A percentile compares a stretch with the other conserved stretches of the same genome.
phyloP scores from a whole-genome alignment of 768 basidiomycete genomes.

The Termitomyces sp. region DNA sequence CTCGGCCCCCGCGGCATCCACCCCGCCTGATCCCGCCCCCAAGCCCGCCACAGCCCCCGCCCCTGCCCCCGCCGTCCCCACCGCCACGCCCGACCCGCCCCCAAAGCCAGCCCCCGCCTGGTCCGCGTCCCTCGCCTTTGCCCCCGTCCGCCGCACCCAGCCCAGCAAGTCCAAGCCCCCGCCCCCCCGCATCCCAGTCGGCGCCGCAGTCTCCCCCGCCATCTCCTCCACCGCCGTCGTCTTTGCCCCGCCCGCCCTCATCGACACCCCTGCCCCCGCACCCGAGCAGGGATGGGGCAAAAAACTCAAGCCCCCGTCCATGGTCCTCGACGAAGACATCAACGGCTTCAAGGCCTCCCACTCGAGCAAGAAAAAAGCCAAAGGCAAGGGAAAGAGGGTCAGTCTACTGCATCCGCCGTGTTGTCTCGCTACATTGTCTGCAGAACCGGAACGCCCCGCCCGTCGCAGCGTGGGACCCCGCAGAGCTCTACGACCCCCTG shows the following conservation, averaged over 20 bases:
- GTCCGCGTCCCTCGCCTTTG: slow-evolving; percentile 88
- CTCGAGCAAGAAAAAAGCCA: slow-evolving; percentile 53
- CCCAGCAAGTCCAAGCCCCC: slow-evolving; percentile 54
- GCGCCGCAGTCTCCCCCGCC: slow-evolving; percentile 47
- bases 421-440: slow-evolving; percentile 3
- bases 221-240: slow-evolving; percentile 53
- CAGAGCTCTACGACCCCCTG: slow-evolving; percentile 73
- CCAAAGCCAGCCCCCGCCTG: slow-evolving; percentile 59
- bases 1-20: slow-evolving; percentile 26
- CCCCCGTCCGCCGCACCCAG: slow-evolving; percentile 64
- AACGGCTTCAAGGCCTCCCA: slow-evolving; percentile 70
- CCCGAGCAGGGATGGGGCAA: slow-evolving; percentile 75
- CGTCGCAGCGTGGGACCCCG: slow-evolving; percentile 66
- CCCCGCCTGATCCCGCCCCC: slow-evolving; percentile 14
- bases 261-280: slow-evolving; percentile 28
- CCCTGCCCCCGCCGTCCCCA: slow-evolving; percentile 16
- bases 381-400: slow-evolving; percentile 61
- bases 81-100: slow-evolving; percentile 18
- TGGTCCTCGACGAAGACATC: slow-evolving; percentile 85
- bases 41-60: slow-evolving; percentile 10
- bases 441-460: slow-evolving; percentile 59
- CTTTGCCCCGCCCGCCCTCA: slow-evolving; percentile 61
- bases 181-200: slow-evolving; percentile 51
- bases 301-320: slow-evolving; percentile 86
- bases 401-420: slow-evolving; percentile 1